phyloP scores from a whole-genome alignment of 176 grass and related monocot species.

The Eleusine indica region DNA sequence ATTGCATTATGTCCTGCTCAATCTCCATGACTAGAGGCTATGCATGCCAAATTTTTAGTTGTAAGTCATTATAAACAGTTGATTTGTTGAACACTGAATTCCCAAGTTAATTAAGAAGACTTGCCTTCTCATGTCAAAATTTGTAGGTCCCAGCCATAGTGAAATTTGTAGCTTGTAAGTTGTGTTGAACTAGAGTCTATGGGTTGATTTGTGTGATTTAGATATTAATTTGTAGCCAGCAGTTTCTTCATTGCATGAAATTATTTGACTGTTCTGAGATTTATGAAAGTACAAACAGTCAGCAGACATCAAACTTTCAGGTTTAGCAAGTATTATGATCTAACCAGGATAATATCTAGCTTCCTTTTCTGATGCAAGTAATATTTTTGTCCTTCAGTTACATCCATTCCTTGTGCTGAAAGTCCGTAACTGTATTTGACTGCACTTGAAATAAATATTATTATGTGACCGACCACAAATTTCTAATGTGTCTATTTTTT shows the following conservation, averaged over 20 bases:
- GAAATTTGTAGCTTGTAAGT: not conserved
- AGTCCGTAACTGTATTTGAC: not conserved
- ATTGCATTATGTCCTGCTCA: not conserved
- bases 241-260: not conserved
- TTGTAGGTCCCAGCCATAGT: not conserved
- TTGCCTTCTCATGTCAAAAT: not conserved
- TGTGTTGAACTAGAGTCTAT: not conserved
- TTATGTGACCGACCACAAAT: not conserved
- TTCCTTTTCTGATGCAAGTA: not conserved
- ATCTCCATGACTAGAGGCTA: not conserved
- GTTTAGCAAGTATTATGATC: not conserved
- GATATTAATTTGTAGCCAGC: not conserved
- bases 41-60: not conserved
- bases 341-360: not conserved
- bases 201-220: not conserved
- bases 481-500: conserved; percentile 21
- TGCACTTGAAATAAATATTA: not conserved
- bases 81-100: not conserved
- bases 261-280: not conserved
- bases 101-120: not conserved
- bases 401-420: not conserved
- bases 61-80: not conserved
- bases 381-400: not conserved
- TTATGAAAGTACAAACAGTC: not conserved
- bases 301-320: not conserved